Percentiles rank a stretch among this genome's conserved stretches.
Evolutionary conservation across 208 protist genomes (phyloP).

Genomic region (Leptomonas seymouri): DNA sequence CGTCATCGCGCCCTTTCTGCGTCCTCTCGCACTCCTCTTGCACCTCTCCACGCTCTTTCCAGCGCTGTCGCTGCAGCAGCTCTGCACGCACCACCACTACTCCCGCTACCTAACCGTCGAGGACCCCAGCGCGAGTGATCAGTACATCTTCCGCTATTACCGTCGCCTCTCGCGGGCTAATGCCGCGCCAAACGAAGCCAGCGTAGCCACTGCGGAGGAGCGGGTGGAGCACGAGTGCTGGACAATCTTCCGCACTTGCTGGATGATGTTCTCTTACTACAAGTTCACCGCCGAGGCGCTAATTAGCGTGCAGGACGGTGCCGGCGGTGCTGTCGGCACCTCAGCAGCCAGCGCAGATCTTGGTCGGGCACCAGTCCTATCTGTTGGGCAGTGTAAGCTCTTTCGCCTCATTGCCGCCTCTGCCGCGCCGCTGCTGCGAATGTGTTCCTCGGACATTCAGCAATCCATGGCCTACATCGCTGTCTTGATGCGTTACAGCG

Average conservation of each 20-base stretch:
- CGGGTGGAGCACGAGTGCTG: conserved; percentile 35
- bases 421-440: conserved; percentile 68
- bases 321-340: not conserved
- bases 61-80: conserved; percentile 42
- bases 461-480: conserved; percentile 72
- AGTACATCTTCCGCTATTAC: conserved; percentile 60
- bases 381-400: conserved; percentile 40
- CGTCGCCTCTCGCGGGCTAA: conserved; percentile 41
- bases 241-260: conserved; percentile 70
- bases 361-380: conserved; percentile 27
- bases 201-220: conserved; percentile 20
- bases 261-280: conserved; percentile 85
- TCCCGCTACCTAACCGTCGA: conserved; percentile 46
- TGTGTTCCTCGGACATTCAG: conserved; percentile 83
- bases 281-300: conserved; percentile 66
- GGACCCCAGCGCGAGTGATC: conserved; percentile 43
- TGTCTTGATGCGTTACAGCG: conserved; percentile 56
- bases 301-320: conserved; percentile 19
- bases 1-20: conserved; percentile 62
- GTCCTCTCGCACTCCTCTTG: conserved; percentile 59
- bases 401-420: conserved; percentile 66
- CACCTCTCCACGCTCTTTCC: conserved; percentile 73
- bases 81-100: conserved; percentile 63
- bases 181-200: conserved; percentile 13
- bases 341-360: not conserved